These are phyloP conservation scores for Syncephalastrum racemosum DNA, from an alignment of 371 early-diverging fungal species.

Conservation along the genomic window DNA sequence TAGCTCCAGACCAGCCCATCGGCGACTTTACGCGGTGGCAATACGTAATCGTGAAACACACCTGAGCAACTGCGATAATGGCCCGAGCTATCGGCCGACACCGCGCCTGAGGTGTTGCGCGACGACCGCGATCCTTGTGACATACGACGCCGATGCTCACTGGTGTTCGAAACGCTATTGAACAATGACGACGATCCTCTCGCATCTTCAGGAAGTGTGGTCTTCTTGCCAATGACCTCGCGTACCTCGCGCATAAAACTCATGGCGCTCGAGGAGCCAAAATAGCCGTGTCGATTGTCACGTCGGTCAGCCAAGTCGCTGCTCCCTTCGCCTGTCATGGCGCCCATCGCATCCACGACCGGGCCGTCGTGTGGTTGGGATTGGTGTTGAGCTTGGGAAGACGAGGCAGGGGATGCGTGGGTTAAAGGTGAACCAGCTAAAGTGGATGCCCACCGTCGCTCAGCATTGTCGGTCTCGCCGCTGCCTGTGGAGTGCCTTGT, in stretches of 20 bases:
- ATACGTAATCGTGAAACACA: conserved; percentile 18
- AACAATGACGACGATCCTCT: conserved; percentile 5
- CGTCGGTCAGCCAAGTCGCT: conserved; percentile 8
- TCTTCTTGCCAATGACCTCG: conserved; percentile 25
- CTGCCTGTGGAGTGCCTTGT: too few species aligned
- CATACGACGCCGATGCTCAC: conserved; percentile 2
- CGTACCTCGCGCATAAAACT: conserved; percentile 26
- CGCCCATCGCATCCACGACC: conserved; percentile 28
- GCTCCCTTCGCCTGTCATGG: conserved; percentile 8
- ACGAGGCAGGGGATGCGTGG: neutral
- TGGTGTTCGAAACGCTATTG: neutral
- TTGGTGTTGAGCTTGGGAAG: conserved; percentile 5
- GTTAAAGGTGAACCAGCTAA: too few species aligned
- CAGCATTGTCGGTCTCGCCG: too few species aligned
- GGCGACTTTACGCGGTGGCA: conserved; percentile 27
- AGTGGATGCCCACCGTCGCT: too few species aligned
- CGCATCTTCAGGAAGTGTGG: conserved; percentile 1
- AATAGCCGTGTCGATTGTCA: conserved; percentile 20
- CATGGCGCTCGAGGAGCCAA: conserved; percentile 28
- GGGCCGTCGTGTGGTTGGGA: neutral
- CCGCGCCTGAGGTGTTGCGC: conserved; percentile 6
- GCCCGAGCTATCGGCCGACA: neutral
- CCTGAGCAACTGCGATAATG: neutral
- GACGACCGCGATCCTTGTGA: conserved; percentile 14
- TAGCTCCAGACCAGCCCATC: conserved; percentile 21